Evolutionary conservation across 257 asterid genomes (phyloP).

Genomic region (Scutellaria baicalensis): DNA sequence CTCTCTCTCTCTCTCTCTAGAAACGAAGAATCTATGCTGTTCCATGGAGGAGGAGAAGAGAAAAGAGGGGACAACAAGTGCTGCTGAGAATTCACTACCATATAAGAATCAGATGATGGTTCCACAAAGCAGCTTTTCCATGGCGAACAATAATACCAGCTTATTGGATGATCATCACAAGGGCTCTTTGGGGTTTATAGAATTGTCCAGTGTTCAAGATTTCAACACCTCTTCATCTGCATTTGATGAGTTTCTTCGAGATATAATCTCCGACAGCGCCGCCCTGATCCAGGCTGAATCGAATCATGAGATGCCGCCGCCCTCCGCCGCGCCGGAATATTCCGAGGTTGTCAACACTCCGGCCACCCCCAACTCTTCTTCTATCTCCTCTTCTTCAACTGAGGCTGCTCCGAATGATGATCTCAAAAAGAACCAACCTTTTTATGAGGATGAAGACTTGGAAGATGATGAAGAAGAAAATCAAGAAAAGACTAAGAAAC

Average conservation of each 20-base stretch:
- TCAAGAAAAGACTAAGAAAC: slow-evolving; percentile 42
- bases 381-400: slow-evolving; percentile 60
- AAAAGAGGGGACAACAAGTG: neutral
- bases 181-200: slow-evolving; percentile 24
- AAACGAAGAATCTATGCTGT: slow-evolving; percentile 26
- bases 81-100: neutral
- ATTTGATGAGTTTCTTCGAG: slow-evolving; percentile 31
- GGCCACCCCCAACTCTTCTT: slow-evolving; percentile 31
- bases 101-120: slow-evolving; percentile 6
- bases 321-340: slow-evolving; percentile 23
- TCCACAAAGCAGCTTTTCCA: slow-evolving; percentile 3
- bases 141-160: too few relatives aligned
- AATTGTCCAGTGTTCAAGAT: slow-evolving; percentile 10
- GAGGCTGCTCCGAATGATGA: slow-evolving; percentile 43
- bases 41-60: slow-evolving; percentile 23
- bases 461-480: slow-evolving; percentile 19
- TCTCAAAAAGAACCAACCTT: slow-evolving; percentile 1
- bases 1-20: slow-evolving; percentile 13
- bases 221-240: slow-evolving; percentile 19
- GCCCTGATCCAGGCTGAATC: neutral
- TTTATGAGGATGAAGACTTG: neutral
- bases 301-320: neutral
- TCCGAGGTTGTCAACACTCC: slow-evolving; percentile 24
- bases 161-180: slow-evolving; percentile 13
- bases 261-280: slow-evolving; percentile 10